These are phyloP conservation scores for Paxillus rubicundulus DNA, from an alignment of 768 basidiomycete genomes.

Conservation along the genomic window DNA sequence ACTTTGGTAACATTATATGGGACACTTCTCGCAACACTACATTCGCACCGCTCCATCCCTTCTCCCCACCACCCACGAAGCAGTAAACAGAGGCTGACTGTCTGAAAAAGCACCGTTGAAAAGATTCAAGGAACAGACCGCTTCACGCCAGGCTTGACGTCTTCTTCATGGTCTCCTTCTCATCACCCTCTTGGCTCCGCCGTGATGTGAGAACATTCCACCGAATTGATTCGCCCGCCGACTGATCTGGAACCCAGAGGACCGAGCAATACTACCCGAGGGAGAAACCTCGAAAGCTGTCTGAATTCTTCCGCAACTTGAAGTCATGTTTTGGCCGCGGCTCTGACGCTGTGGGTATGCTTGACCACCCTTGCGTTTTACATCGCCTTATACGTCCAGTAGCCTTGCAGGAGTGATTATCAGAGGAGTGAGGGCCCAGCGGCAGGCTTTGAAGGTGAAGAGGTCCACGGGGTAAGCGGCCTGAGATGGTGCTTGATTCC, in stretches of 20 bases:
- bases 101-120: neutral
- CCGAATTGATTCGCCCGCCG: neutral
- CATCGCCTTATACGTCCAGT: neutral
- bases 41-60: neutral
- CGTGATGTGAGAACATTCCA: constrained; percentile 2
- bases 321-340: constrained; percentile 23
- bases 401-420: constrained; percentile 18
- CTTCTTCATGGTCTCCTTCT: constrained; percentile 8
- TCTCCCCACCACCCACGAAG: neutral
- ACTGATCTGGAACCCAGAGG: constrained; percentile 7
- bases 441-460: constrained; percentile 17
- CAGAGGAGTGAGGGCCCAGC: constrained; percentile 9
- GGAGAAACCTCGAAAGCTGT: constrained; percentile 7
- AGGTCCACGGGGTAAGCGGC: constrained; percentile 18
- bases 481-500: neutral
- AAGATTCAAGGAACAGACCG: neutral
- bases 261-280: constrained; percentile 2
- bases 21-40: neutral
- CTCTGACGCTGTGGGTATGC: constrained; percentile 16
- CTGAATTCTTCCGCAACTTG: constrained; percentile 9
- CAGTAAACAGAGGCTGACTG: constrained; percentile 1
- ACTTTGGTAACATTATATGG: constrained; percentile 9
- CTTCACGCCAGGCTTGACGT: constrained; percentile 3
- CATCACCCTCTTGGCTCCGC: neutral
- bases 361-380: neutral